Base-by-base conservation (phyloP, 495 filamentous ascomycete genomes). In the Apodospora peruviana region DNA sequence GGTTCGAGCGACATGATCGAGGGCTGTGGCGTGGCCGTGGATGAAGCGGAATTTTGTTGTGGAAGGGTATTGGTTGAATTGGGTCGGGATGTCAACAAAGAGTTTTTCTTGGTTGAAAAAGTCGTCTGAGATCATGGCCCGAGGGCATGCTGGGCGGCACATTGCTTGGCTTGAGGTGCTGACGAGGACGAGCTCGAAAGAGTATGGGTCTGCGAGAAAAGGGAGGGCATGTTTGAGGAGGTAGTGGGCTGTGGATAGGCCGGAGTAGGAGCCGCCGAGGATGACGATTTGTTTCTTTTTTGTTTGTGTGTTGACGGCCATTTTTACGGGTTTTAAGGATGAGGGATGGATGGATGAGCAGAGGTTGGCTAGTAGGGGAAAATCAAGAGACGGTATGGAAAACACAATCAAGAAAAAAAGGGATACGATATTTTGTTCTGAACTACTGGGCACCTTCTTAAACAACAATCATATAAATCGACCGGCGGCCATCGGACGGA, bases 241-340 rank as follows among this genome's bases (percentile, higher is more conserved):
- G 47, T 75, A 73, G 50, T 82, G 78, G 4, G 76, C 71, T 7
- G 64, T 68, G 4, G 73, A 73, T 11, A 77, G 42, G 20, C 76
- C 78, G 36, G 36, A 75, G 55, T 75, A 80, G 36, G 76, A 80
- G 25, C 67, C 76, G 19, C 77, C 78, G 23, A 80, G 59, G 44
- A 82, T 71, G 47, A 80, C 47, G 44, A 78, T 71, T 23, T 35
- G 27, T 11, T 45, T 45, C 11, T 43, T 27, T 32, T 32, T 5
- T 32, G 27, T 5, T 7, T 5, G 27, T 12, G 5, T 32, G 27
- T 5, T 5, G 12, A 12, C 5, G 12, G 27, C 7, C 7, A 12
- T 32, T 12, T 7, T 32, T 32, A 32, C 27, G 27, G 27, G 27
- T 7, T 7, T 32, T 32, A 12, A 32, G 27, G 27, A n/a, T n/a